Evolutionary conservation across 1,139 yeast species (phyloP).

Genomic region (Ogataea hybrid): DNA sequence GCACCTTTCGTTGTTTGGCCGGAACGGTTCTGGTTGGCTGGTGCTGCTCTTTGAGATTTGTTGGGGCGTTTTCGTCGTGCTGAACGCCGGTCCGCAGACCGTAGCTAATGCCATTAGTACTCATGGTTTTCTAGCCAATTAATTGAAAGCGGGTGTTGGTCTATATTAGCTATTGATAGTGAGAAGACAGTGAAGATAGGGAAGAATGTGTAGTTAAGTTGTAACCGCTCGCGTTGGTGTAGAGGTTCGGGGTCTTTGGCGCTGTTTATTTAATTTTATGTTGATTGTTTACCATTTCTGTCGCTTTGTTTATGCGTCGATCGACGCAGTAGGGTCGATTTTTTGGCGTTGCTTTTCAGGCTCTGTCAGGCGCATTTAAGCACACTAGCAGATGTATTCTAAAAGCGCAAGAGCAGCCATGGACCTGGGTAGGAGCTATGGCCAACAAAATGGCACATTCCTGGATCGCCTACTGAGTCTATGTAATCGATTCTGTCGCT

Average conservation of each 20-base stretch:
- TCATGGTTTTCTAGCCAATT: constrained; percentile 16
- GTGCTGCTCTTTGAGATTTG: constrained; percentile 6
- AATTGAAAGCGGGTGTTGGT: constrained; percentile 14
- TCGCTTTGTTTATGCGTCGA: constrained; percentile 9
- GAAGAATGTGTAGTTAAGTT: constrained; percentile 1
- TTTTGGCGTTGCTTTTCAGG: too few species aligned
- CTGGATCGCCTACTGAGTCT: too few species aligned
- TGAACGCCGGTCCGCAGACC: constrained; percentile 7
- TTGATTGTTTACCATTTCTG: constrained; percentile 17
- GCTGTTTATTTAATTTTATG: constrained; percentile 9
- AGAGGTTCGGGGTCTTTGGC: constrained; percentile 4
- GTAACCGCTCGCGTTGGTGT: constrained; percentile 7
- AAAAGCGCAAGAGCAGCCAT: too few species aligned
- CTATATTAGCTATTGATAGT: constrained; percentile 8
- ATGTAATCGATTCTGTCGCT: too few species aligned
- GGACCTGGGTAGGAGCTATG: too few species aligned
- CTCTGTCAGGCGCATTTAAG: too few species aligned
- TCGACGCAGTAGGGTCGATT: background rate
- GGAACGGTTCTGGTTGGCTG: background rate
- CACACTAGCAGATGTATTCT: too few species aligned
- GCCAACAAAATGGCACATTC: too few species aligned
- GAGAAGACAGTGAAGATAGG: background rate
- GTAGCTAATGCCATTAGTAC: constrained; percentile 7
- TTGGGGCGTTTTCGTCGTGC: constrained; percentile 10
- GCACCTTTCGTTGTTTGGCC: constrained; percentile 20